Percentiles rank a stretch among this genome's conserved stretches.
Conservation (phyloP, 2,329 filamentous ascomycete genomes). For the Colletotrichum simmondsii region DNA sequence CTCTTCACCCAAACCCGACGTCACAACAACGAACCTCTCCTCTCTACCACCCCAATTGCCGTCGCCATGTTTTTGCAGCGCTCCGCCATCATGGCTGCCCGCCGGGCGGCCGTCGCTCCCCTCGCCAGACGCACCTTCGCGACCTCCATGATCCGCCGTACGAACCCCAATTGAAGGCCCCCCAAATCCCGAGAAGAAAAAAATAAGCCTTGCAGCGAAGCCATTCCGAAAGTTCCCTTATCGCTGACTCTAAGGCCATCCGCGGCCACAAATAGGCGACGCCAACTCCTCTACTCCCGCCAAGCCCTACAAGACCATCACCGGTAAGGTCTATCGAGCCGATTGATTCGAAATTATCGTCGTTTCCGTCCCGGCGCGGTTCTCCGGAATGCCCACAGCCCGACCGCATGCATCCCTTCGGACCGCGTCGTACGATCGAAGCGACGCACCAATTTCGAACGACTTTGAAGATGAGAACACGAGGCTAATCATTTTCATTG, state of each 20-base stretch:
- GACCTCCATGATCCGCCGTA: constrained; percentile 71
- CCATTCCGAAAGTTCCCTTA: constrained; percentile 20
- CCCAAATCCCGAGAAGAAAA: constrained; percentile 16
- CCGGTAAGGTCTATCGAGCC: constrained; percentile 52
- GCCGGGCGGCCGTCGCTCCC: constrained; percentile 66
- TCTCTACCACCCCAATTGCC: constrained; percentile 38
- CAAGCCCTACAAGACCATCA: constrained; percentile 56
- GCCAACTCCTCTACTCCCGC: constrained; percentile 48
- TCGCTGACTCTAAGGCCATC: constrained; percentile 26
- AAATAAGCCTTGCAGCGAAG: constrained; percentile 13
- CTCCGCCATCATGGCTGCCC: constrained; percentile 69
- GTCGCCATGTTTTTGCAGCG: constrained; percentile 73
- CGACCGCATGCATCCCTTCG: constrained; percentile 14
- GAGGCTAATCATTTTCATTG: constrained; percentile 26
- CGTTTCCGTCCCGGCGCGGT: constrained; percentile 12
- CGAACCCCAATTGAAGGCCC: constrained; percentile 41
- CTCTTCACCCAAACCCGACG: constrained; percentile 39
- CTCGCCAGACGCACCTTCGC: constrained; percentile 68
- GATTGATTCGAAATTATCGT: constrained; percentile 29
- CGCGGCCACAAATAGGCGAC: constrained; percentile 44
- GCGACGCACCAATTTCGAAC: constrained; percentile 7
- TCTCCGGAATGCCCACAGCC: constrained; percentile 1
- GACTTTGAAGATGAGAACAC: background rate
- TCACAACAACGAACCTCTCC: constrained; percentile 35
- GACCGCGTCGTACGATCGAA: constrained; percentile 30